Base-by-base conservation (phyloP, 768 basidiomycete genomes). In the Sporobolomyces pararoseus region DNA sequence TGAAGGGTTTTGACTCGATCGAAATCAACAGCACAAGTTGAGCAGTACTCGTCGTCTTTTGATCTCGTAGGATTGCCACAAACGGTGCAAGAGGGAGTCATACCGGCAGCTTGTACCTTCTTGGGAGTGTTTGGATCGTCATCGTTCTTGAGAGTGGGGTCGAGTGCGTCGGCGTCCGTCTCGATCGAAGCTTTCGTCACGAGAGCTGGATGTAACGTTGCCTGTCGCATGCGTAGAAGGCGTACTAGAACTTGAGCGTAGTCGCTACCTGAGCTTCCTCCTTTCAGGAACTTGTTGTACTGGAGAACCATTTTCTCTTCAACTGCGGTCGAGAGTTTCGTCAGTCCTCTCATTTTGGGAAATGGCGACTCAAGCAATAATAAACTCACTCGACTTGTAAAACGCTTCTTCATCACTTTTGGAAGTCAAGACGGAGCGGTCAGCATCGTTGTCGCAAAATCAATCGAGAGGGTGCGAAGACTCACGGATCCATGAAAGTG, bases 151-250 rank as follows among this genome's bases (percentile, higher is more conserved):
- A 29, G n/a, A 2, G 10, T 3, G 16, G 88, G 84, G 13, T 90
- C 88, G 9, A 93, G 61, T 0, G 46, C 72, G 0, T 69, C 72
- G 17, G 83, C 80, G 76, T 94, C 92, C 19, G 82, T 6, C 13
- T 61, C 79, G 42, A 37, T 32, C 1, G 68, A 29, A 23, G 61
- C 46, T 63, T 54, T 50, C n/a, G 60, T 62, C 44, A 64, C 50
- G 47, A 78, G 74, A 54, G 72, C 65, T 2, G 70, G 58, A 32
- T 65, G 55, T 19, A 29, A 78, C 83, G 34, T 69, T 89, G 94
- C 91, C 84, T 99, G 95, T 34, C 95, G 87, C 54, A 97, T 82
- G 35, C 95, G 85, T 34, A 77, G 71, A 21, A 83, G 68, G 67
- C 80, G 72, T 4, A 78, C 79, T 62, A 82, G 71, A 21, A 81